phyloP scores from a whole-genome alignment of 148 eudicot genomes.

The Euryodendron excelsum region DNA sequence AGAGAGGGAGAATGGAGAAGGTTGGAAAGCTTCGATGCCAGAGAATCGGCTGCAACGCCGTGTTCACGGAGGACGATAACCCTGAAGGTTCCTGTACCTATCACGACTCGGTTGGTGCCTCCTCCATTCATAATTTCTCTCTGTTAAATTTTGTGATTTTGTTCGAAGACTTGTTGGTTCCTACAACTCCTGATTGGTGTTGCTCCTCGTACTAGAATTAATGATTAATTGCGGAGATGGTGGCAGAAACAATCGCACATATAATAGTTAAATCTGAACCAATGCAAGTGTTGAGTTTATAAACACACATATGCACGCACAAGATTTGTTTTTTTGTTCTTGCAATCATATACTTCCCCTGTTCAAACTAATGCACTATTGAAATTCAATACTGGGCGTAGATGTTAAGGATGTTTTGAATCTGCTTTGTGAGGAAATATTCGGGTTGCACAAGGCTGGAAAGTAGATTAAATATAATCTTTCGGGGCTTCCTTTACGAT shows the following conservation, averaged over 20 bases:
- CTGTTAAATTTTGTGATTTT: not conserved
- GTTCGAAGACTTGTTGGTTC: not conserved
- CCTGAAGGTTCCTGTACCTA: slow-evolving; percentile 70
- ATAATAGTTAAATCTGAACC: not conserved
- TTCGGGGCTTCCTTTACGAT: no score
- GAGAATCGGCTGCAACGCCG: slow-evolving; percentile 86
- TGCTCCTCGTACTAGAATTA: not conserved
- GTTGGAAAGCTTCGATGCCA: slow-evolving; percentile 64
- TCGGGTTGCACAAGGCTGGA: no score
- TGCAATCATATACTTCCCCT: no score
- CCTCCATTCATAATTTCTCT: not conserved
- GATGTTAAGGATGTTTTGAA: no score
- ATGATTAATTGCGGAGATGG: not conserved
- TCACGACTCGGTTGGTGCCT: slow-evolving; percentile 50
- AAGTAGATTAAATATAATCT: no score
- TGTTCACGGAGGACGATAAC: slow-evolving; percentile 68
- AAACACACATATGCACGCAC: no score
- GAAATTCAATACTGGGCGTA: no score
- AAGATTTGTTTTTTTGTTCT: no score
- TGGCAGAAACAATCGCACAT: not conserved
- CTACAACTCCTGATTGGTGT: not conserved
- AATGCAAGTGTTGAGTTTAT: no score
- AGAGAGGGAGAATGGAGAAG: slow-evolving; percentile 31
- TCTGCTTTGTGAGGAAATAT: no score
- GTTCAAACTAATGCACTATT: no score